Evolutionary conservation across 2,329 filamentous ascomycete genomes (phyloP).

Genomic region (Epichloe bromicola): DNA sequence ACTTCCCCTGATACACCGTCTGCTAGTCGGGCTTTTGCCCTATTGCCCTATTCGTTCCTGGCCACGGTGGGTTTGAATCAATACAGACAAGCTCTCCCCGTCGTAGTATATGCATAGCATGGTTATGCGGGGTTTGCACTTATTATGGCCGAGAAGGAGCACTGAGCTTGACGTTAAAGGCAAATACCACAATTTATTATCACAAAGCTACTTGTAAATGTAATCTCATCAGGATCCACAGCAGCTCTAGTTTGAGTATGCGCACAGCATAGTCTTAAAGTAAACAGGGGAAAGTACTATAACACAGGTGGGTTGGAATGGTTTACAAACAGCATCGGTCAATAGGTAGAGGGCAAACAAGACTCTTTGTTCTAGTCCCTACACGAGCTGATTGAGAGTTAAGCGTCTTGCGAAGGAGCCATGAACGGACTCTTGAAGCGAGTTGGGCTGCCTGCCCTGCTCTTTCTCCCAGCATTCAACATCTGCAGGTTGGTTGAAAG

Average conservation of each 20-base stretch:
- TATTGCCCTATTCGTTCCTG: too few relatives aligned
- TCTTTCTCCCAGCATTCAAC: constrained; percentile 43
- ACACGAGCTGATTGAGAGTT: constrained; percentile 2
- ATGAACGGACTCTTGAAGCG: constrained; percentile 45
- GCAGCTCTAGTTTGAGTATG: not conserved
- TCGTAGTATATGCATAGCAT: too few relatives aligned
- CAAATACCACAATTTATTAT: not conserved
- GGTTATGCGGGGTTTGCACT: too few relatives aligned
- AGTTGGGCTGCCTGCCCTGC: constrained; percentile 44
- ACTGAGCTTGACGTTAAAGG: too few relatives aligned
- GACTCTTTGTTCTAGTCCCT: not conserved
- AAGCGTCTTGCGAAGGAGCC: constrained; percentile 33
- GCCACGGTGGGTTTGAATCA: too few relatives aligned
- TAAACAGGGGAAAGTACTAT: not conserved
- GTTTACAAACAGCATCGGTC: not conserved
- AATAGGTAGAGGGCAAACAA: not conserved
- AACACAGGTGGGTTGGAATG: not conserved
- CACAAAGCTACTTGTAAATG: not conserved
- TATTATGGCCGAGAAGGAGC: too few relatives aligned
- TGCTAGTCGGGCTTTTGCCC: too few relatives aligned
- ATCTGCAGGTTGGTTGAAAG: constrained; percentile 44
- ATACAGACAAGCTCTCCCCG: too few relatives aligned
- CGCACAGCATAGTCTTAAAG: not conserved
- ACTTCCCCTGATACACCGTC: too few relatives aligned
- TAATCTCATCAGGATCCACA: too few relatives aligned